Base-by-base conservation (phyloP, 139 green algal species). In the Micractinium conductrix region DNA sequence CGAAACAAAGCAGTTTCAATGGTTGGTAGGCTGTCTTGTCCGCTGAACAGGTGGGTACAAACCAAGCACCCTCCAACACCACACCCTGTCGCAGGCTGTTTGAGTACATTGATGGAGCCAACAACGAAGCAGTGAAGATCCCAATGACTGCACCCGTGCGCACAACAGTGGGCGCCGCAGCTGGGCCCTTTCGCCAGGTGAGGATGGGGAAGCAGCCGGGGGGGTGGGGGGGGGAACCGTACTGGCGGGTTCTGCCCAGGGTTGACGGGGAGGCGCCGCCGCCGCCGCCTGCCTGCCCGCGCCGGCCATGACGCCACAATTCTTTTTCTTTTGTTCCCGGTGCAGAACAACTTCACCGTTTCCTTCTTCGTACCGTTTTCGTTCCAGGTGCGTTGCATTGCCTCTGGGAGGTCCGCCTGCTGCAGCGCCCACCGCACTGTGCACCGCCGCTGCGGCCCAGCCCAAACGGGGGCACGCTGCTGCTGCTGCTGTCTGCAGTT, bases 311-410 rank as follows among this genome's bases (percentile, higher is more conserved):
- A n/a, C n/a, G n/a, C n/a, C n/a, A n/a, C n/a, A n/a, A n/a, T n/a
- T n/a, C n/a, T n/a, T n/a, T n/a, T n/a, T n/a, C n/a, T n/a, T n/a
- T n/a, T n/a, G n/a, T n/a, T n/a, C n/a, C n/a, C n/a, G n/a, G n/a
- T n/a, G n/a, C n/a, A n/a, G 81, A 88, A 90, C 55, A 87, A 91
- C 84, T 97, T 95, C 83, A 94, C 79, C 48, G 80, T 97, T 24
- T 88, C 81, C 21, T 97, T 97, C 86, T 96, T 92, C 74, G 86
- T 97, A 16, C 94, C 94, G 0, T 89, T 87, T 19, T 84, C 90
- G 4, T 84, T 91, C 67, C 92, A 97, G 93, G 93, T 94, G 21
- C 37, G 42, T 84, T 14, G 40, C 53, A 2, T 28, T 4, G 5
- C 19, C 53, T 75, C 37, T 9, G 37, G 37, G 33, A 6, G 70